Evolutionary conservation across 2,329 filamentous ascomycete genomes (phyloP), one percentile per base, ranked within the genome.

Genomic region (Fusarium gaditjirri): DNA sequence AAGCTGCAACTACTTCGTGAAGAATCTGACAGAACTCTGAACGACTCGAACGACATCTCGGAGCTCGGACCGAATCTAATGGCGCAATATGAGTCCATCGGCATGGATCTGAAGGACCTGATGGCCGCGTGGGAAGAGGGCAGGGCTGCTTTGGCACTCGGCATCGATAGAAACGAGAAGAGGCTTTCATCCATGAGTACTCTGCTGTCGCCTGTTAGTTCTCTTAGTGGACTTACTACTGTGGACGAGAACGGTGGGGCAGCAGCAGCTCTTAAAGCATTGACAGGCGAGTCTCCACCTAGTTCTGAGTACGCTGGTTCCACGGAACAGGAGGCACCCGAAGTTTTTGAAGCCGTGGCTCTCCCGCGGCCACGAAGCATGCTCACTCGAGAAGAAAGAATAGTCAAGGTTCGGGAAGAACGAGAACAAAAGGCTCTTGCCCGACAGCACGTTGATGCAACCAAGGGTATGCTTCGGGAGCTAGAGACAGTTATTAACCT

Each of bases 1-100:
- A 99, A 98, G 81, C 90, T 99, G 84, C 94, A 97, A 67, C 86
- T 99, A 12, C 84, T 98, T 60, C 91, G 94, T 54, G 96, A 99
- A 80, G 94, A 98, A 80, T 97, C 94, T 0, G 94, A 93, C 78
- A 89, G 89, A 67, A 90, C 90, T 46, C 83, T 97, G 33, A 93
- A 97, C 76, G 90, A 92, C 75, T 90, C 93, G 41, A 86, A 87
- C 65, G 90, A 92, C 74, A 89, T 93, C 23, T 89, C 90, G 8
- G 93, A 97, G 73, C 87, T 97, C 21, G 94, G 93, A 1, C 88
- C 91, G 2, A 91, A 90, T 70, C 86, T 98, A 42, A 91, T 97
- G 87, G 84, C 91, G 27, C 96, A 98, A 78, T 99, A 98, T 81
- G 96, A 99, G 62, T 95, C 94, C 8, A 97, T 99, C 71, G 96